Percentiles rank a stretch among this genome's conserved stretches.
phyloP scores from a whole-genome alignment of 2,329 filamentous ascomycete species.

The Monilinia fructigena region DNA sequence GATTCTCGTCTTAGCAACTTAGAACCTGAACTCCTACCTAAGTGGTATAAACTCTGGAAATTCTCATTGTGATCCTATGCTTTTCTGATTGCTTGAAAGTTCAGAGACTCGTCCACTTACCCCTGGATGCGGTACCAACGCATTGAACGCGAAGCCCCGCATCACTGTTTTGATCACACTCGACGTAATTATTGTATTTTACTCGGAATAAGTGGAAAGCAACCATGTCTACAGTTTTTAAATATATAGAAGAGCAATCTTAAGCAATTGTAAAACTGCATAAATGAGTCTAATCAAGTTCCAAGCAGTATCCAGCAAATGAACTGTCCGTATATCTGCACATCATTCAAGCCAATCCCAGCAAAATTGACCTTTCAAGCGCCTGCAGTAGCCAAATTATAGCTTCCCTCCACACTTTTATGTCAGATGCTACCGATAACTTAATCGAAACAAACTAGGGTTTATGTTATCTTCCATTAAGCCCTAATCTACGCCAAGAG shows the following conservation, averaged over 20 bases:
- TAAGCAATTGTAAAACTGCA: too few relatives aligned
- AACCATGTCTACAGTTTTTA: background rate
- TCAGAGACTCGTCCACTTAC: background rate
- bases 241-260: background rate
- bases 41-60: too few relatives aligned
- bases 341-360: background rate
- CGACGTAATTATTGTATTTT: too few relatives aligned
- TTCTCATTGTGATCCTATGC: too few relatives aligned
- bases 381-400: background rate
- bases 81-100: too few relatives aligned
- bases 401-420: background rate
- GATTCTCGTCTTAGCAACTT: background rate
- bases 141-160: background rate
- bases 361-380: background rate
- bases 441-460: background rate
- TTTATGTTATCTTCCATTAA: slow-evolving; percentile 40
- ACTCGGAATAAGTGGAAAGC: background rate
- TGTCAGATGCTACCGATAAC: background rate
- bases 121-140: background rate
- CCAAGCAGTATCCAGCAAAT: slow-evolving; percentile 1
- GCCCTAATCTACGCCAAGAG: slow-evolving; percentile 49
- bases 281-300: background rate
- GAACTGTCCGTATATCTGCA: background rate
- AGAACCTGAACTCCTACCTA: too few relatives aligned
- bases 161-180: background rate